These are phyloP conservation scores for Pezicula carpinea DNA, from an alignment of 2,329 filamentous ascomycete genomes.

Conservation along the genomic window DNA sequence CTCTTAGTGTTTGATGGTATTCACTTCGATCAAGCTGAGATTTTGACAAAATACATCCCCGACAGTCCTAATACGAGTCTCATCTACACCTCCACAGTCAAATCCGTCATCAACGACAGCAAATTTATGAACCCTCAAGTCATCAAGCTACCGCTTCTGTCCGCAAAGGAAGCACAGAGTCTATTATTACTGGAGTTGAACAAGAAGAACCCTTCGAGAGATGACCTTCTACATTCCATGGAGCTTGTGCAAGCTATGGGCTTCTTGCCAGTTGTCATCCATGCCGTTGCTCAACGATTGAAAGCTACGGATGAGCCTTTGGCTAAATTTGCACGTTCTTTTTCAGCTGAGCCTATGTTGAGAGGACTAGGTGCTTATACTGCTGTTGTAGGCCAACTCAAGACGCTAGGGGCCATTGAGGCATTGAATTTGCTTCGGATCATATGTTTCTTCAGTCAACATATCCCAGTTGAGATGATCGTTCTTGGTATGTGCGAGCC, in stretches of 20 bases:
- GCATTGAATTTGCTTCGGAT: conserved; percentile 62
- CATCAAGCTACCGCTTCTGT: conserved; percentile 51
- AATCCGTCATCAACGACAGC: conserved; percentile 48
- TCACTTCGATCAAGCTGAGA: conserved; percentile 52
- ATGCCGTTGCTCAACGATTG: conserved; percentile 58
- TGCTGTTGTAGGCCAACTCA: conserved; percentile 44
- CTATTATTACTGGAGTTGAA: conserved; percentile 60
- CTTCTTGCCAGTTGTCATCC: conserved; percentile 62
- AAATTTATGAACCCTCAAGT: conserved; percentile 54
- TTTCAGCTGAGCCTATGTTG: conserved; percentile 50
- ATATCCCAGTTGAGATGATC: conserved; percentile 63
- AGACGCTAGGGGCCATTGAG: conserved; percentile 40
- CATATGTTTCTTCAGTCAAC: conserved; percentile 59
- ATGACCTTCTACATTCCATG: conserved; percentile 52
- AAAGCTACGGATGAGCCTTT: conserved; percentile 57
- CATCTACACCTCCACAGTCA: conserved; percentile 65
- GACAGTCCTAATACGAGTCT: conserved; percentile 58
- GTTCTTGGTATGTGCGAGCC: conserved; percentile 41
- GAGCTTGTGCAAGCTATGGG: conserved; percentile 61
- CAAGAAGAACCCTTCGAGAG: conserved; percentile 48
- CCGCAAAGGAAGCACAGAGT: conserved; percentile 51
- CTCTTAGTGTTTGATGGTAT: conserved; percentile 64
- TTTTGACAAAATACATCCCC: conserved; percentile 58
- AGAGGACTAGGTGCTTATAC: conserved; percentile 43
- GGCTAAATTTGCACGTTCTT: conserved; percentile 54